Percentiles rank a stretch among this genome's conserved stretches.
phyloP scores from a whole-genome alignment of 2,329 filamentous ascomycete species.

The Penicillium sp. region DNA sequence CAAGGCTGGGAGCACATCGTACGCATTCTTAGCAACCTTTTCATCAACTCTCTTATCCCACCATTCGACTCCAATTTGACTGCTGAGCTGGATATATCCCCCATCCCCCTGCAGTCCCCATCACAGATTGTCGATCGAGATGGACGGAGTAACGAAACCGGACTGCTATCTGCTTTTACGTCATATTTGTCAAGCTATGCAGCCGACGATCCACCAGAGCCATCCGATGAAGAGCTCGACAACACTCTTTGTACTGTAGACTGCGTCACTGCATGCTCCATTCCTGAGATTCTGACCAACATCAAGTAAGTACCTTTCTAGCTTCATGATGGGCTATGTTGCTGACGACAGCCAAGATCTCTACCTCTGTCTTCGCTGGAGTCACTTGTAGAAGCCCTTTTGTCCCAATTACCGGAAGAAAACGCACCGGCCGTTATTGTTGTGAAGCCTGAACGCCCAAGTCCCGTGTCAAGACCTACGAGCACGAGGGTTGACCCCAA shows the following conservation, averaged over 20 bases:
- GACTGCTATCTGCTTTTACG: conserved; percentile 90
- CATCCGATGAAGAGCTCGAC: conserved; percentile 94
- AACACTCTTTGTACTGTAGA: conserved; percentile 94
- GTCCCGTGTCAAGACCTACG: conserved; percentile 62
- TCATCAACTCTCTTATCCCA: conserved; percentile 90
- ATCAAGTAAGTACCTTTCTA: conserved; percentile 64
- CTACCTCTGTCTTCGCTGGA: conserved; percentile 64
- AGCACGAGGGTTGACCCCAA: conserved; percentile 60
- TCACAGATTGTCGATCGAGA: conserved; percentile 91
- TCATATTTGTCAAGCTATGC: conserved; percentile 99
- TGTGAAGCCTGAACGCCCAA: conserved; percentile 82
- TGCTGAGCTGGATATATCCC: conserved; percentile 69
- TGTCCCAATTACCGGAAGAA: conserved; percentile 86
- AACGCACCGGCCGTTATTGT: conserved; percentile 78
- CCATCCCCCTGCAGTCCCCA: conserved; percentile 87
- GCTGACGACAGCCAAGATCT: conserved; percentile 50
- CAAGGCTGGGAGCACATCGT: conserved; percentile 68
- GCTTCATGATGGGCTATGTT: conserved; percentile 12
- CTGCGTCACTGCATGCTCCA: conserved; percentile 86
- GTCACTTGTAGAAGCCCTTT: conserved; percentile 70
- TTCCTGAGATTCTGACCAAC: conserved; percentile 80
- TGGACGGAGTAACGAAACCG: conserved; percentile 74
- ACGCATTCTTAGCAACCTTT: conserved; percentile 91
- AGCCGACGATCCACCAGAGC: conserved; percentile 94
- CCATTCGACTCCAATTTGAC: conserved; percentile 72